Percentiles rank a stretch among this genome's conserved stretches.
phyloP scores from a whole-genome alignment of 148 eudicot genomes.

The Cornus florida region DNA sequence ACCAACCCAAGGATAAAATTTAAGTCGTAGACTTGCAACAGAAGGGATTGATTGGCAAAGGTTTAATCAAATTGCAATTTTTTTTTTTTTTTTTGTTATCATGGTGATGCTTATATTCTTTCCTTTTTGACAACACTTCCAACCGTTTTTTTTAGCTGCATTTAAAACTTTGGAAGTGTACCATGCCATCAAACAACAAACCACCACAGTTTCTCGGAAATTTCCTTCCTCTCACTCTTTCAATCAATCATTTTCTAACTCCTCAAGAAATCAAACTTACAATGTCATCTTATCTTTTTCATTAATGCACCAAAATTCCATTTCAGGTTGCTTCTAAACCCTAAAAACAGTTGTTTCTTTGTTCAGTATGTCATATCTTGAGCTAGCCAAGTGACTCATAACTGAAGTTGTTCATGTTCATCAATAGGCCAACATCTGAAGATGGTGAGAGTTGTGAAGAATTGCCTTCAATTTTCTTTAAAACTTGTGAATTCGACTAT shows the following conservation, averaged over 20 bases:
- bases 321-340: no score
- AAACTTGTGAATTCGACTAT: constrained; percentile 30
- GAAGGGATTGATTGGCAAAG: no score
- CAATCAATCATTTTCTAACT: not conserved
- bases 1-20: no score
- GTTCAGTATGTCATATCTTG: not conserved
- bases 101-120: no score
- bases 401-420: not conserved
- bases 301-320: not conserved
- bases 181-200: constrained; percentile 1
- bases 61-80: no score
- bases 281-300: not conserved
- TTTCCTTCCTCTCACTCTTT: constrained; percentile 4
- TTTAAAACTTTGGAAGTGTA: not conserved
- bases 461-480: constrained; percentile 20
- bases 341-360: not conserved
- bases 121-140: no score
- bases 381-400: not conserved
- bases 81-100: not conserved
- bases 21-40: no score
- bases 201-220: constrained; percentile 17
- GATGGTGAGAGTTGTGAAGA: constrained; percentile 17
- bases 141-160: constrained; percentile 29
- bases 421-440: not conserved
- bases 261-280: not conserved